Evolutionary conservation across 1,139 yeast genomes (phyloP), one percentile per base, ranked within the genome.

Genomic region (Neolecta irregularis): DNA sequence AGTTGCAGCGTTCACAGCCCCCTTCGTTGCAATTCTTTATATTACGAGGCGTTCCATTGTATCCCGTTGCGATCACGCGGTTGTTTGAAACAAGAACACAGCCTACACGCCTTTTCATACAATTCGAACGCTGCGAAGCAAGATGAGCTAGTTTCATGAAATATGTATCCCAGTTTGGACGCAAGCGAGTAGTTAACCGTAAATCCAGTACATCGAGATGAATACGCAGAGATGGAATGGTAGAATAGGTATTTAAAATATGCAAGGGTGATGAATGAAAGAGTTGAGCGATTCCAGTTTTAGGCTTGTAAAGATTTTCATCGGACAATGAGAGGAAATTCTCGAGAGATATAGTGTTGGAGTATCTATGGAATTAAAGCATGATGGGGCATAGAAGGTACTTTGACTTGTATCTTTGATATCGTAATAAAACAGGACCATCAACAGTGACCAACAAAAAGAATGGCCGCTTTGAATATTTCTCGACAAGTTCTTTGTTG

Each of bases 51-150:
- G 99, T 88, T 1, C 99, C 98, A 51, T 88, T 88, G 56, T 91
- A 88, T 0, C 98, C 99, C 0, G 98, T 88, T 1, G 98, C 92
- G 22, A 91, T 67, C 24, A 88, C 93, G 37, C 95, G 62, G 34
- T 71, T 72, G 37, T 80, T 91, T 36, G 85, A 66, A 1, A 81
- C 95, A 21, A 88, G 69, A 2, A 91, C 96, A 55, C 96, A 85
- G 0, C 98, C 98, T 1, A 88, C 98, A 41, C 93, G 65, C 40
- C 98, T 64, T 54, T 88, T 91, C 98, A 88, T 91, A 58, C 98
- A 91, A 48, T 88, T 91, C 24, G 92, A 74, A 45, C 99, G 62
- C 36, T 75, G 63, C 0, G 98, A 93, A 0, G 98, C 98, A 48
- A 91, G 64, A 46, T 80, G 85, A 0, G 98, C 96, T 40, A 88